Conservation (phyloP, 331 rosid species). For the Prunus yedoensis region DNA sequence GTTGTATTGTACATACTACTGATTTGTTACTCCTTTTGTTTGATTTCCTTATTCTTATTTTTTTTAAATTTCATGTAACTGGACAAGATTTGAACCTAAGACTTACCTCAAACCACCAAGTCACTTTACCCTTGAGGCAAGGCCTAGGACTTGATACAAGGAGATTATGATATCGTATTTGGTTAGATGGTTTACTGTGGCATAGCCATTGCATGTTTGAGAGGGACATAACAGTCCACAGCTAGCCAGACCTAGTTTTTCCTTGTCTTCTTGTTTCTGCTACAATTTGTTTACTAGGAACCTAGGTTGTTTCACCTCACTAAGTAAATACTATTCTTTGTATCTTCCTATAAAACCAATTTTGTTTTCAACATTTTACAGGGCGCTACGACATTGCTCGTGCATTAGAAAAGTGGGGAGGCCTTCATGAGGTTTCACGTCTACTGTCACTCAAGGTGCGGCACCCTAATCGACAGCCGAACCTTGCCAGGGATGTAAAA, state of each 20-base stretch:
- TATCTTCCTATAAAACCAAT: conserved; percentile 7
- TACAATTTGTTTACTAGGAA: not conserved
- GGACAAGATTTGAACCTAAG: too few species aligned
- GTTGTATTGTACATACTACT: not conserved
- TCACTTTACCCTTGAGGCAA: too few species aligned
- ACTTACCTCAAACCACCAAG: too few species aligned
- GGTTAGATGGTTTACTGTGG: not conserved
- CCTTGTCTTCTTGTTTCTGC: not conserved
- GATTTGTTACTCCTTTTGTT: conserved; percentile 14
- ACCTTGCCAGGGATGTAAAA: conserved; percentile 50
- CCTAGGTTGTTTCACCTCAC: not conserved
- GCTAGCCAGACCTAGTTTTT: not conserved
- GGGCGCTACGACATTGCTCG: conserved; percentile 91
- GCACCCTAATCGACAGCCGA: conserved; percentile 54
- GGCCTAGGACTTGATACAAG: too few species aligned
- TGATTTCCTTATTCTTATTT: not conserved
- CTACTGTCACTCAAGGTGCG: conserved; percentile 77
- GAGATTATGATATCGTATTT: too few species aligned
- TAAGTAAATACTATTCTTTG: not conserved
- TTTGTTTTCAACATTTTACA: conserved; percentile 23
- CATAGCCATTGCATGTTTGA: not conserved
- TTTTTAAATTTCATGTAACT: not conserved
- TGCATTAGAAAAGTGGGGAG: conserved; percentile 95
- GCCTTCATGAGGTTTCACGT: conserved; percentile 84
- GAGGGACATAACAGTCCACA: not conserved